phyloP scores from a whole-genome alignment of 805 yeast genomes.

The Nakazawaea ishiwadae region DNA sequence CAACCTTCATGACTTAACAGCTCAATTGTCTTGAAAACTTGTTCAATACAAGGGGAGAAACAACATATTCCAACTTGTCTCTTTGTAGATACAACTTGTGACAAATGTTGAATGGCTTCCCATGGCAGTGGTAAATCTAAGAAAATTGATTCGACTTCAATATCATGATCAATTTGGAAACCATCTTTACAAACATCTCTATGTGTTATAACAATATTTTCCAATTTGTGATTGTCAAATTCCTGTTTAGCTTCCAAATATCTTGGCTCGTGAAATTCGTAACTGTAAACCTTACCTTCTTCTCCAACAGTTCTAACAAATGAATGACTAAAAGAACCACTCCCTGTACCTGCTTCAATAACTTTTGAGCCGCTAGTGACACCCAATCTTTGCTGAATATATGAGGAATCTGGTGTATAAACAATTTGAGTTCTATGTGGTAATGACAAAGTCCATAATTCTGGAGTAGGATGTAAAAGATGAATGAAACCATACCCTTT shows the following conservation, averaged over 20 bases:
- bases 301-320: slow-evolving; percentile 71
- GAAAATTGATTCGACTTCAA: slow-evolving; percentile 74
- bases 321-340: slow-evolving; percentile 93
- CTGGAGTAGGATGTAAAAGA: slow-evolving; percentile 87
- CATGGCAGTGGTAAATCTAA: slow-evolving; percentile 96
- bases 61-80: slow-evolving; percentile 76
- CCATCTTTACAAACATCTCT: slow-evolving; percentile 92
- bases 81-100: slow-evolving; percentile 47
- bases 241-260: slow-evolving; percentile 75
- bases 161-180: slow-evolving; percentile 46
- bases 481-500: slow-evolving; percentile 84
- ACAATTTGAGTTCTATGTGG: slow-evolving; percentile 98
- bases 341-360: slow-evolving; percentile 97
- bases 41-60: slow-evolving; percentile 97
- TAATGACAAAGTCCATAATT: slow-evolving; percentile 90
- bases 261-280: slow-evolving; percentile 87
- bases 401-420: slow-evolving; percentile 91
- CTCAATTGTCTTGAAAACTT: slow-evolving; percentile 82
- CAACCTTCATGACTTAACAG: slow-evolving; percentile 75
- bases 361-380: slow-evolving; percentile 73
- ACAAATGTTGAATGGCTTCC: slow-evolving; percentile 83
- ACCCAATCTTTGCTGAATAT: slow-evolving; percentile 76
- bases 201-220: slow-evolving; percentile 56
- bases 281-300: slow-evolving; percentile 69
- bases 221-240: slow-evolving; percentile 66